Evolutionary conservation across 768 basidiomycete species (phyloP).

Genomic region (Kwoniella botswanensis): DNA sequence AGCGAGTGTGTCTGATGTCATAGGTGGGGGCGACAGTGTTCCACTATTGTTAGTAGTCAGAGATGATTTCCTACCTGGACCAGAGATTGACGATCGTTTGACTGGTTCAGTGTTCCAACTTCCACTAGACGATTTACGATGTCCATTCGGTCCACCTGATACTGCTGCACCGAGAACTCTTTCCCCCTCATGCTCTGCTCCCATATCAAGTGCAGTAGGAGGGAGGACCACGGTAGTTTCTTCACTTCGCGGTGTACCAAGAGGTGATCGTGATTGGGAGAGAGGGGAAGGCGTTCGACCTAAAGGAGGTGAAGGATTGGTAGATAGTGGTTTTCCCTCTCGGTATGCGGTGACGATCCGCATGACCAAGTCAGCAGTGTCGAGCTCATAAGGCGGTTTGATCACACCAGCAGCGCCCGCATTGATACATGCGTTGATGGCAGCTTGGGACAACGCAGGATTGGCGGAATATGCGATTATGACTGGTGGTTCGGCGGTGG

Average conservation of each 20-base stretch:
- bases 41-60: not conserved
- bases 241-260: not conserved
- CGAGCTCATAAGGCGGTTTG: constrained; percentile 53
- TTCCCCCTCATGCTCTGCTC: constrained; percentile 49
- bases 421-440: constrained; percentile 43
- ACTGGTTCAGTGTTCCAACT: constrained; percentile 19
- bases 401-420: constrained; percentile 55
- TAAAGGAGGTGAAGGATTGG: not conserved
- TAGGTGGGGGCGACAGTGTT: not conserved
- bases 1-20: not conserved
- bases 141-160: not conserved
- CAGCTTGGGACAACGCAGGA: constrained; percentile 41
- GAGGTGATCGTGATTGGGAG: constrained; percentile 4
- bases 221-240: constrained; percentile 38
- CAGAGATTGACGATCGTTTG: constrained; percentile 13
- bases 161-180: constrained; percentile 37
- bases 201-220: constrained; percentile 43
- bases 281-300: constrained; percentile 13
- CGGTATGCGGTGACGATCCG: constrained; percentile 39
- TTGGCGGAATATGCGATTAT: constrained; percentile 57
- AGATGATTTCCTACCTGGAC: constrained; percentile 1
- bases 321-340: constrained; percentile 30
- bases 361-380: constrained; percentile 35
- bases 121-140: constrained; percentile 18
- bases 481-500: constrained; percentile 27